Evolutionary conservation across 2,329 filamentous ascomycete genomes (phyloP).

Genomic region (Ophiocordyceps camponoti-saundersi): DNA sequence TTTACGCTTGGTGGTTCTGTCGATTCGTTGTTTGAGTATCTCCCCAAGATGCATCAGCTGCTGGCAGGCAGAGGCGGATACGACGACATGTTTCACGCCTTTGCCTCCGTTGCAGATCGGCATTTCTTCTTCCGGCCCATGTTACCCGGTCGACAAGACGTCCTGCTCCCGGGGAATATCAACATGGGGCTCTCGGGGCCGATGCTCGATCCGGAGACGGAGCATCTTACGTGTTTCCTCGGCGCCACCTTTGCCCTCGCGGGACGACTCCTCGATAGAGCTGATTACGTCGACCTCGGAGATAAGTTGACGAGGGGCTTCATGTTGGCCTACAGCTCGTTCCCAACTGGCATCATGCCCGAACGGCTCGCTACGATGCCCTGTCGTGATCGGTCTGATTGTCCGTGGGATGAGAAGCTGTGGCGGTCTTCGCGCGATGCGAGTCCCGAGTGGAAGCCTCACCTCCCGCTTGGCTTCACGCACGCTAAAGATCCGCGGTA

Average conservation of each 20-base stretch:
- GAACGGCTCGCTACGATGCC: conserved; percentile 26
- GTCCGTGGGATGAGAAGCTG: conserved; percentile 13
- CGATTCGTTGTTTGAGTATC: conserved; percentile 59
- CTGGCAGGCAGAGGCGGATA: conserved; percentile 33
- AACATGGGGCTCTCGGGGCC: conserved; percentile 8
- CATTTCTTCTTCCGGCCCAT: conserved; percentile 47
- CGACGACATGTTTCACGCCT: conserved; percentile 34
- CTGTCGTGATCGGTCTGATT: conserved; percentile 17
- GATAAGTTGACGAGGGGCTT: conserved; percentile 31
- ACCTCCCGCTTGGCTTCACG: conserved; percentile 35
- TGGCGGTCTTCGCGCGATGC: conserved; percentile 36
- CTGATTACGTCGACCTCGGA: conserved; percentile 24
- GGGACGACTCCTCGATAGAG: conserved; percentile 22
- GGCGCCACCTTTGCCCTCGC: conserved; percentile 34
- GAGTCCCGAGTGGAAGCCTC: conserved; percentile 5
- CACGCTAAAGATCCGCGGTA: conserved; percentile 38
- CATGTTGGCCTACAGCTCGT: conserved; percentile 30
- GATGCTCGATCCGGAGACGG: conserved; percentile 14
- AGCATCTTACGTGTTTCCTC: conserved; percentile 32
- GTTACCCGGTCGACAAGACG: conserved; percentile 30
- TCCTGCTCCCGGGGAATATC: conserved; percentile 33
- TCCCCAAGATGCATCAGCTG: conserved; percentile 70
- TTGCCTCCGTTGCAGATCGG: conserved; percentile 36
- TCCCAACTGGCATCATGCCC: conserved; percentile 33
- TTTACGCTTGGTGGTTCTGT: conserved; percentile 21